A percentile compares a stretch with the other conserved stretches of the same genome.
phyloP scores from a whole-genome alignment of 306 rosid genomes.

The Trichosanthes cucumerina region DNA sequence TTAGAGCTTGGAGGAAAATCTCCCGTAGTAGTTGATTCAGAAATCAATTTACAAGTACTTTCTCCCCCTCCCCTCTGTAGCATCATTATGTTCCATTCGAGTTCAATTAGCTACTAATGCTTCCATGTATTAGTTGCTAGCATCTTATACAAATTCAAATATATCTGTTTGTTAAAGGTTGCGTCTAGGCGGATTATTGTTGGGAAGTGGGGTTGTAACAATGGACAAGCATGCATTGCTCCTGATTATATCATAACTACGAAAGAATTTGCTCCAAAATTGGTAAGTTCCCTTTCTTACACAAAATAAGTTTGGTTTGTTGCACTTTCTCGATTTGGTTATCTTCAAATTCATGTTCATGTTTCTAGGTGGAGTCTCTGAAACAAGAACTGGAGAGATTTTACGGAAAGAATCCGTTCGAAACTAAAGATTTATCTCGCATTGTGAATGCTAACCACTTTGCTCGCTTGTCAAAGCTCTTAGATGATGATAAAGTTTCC shows the following conservation, averaged over 20 bases:
- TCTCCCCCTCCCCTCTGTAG: background rate
- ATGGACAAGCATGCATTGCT: constrained; percentile 91
- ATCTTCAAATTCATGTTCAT: constrained; percentile 11
- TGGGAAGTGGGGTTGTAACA: constrained; percentile 93
- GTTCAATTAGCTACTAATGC: background rate
- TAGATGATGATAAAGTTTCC: constrained; percentile 86
- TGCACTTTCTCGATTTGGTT: constrained; percentile 7
- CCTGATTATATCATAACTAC: constrained; percentile 74
- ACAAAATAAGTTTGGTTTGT: background rate
- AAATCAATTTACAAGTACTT: constrained; percentile 50
- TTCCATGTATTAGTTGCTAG: background rate
- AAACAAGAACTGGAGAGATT: constrained; percentile 63
- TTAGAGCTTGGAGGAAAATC: constrained; percentile 98
- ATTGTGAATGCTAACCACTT: constrained; percentile 78
- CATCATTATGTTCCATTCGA: background rate
- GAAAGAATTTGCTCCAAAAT: constrained; percentile 68
- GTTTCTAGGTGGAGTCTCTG: constrained; percentile 61
- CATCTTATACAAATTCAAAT: constrained; percentile 12
- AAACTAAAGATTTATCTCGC: constrained; percentile 85
- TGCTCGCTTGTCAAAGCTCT: constrained; percentile 67
- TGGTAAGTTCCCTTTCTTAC: constrained; percentile 34
- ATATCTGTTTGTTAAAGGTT: constrained; percentile 39
- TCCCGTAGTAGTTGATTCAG: constrained; percentile 76
- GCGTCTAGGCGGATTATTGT: constrained; percentile 68
- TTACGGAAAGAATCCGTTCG: constrained; percentile 71